A percentile compares a stretch with the other conserved stretches of the same genome.
Conservation (phyloP, 2,329 filamentous ascomycete genomes). For the Xylariaceae sp. region DNA sequence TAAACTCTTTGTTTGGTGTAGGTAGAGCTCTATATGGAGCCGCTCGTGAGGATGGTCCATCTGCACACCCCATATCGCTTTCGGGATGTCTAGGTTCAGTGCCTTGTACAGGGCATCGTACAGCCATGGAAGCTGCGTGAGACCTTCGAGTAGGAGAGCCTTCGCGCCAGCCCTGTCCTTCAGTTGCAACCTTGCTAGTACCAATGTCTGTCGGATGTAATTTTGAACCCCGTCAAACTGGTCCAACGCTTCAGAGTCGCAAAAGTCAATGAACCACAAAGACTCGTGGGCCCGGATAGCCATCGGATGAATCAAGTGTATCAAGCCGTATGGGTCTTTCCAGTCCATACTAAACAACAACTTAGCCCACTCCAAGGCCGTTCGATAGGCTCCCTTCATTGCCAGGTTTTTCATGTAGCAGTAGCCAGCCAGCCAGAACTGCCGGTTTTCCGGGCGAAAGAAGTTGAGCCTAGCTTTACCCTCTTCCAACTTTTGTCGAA, state of each 20-base stretch:
- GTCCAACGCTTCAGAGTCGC: conserved; percentile 45
- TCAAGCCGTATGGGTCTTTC: conserved; percentile 76
- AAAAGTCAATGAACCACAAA: conserved; percentile 67
- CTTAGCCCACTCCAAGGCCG: conserved; percentile 90
- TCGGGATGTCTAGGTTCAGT: conserved; percentile 71
- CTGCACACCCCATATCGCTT: conserved; percentile 74
- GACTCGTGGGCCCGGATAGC: conserved; percentile 77
- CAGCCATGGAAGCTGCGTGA: conserved; percentile 76
- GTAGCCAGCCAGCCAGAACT: conserved; percentile 86
- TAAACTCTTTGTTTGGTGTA: conserved; percentile 69
- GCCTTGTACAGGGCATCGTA: conserved; percentile 75
- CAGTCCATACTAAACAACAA: conserved; percentile 71
- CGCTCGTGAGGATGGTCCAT: conserved; percentile 60
- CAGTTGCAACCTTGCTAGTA: conserved; percentile 69
- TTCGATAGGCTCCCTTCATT: conserved; percentile 89
- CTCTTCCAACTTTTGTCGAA: conserved; percentile 66
- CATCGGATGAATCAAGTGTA: conserved; percentile 75
- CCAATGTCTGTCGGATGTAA: conserved; percentile 71
- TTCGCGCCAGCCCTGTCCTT: conserved; percentile 62
- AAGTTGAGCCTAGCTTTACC: conserved; percentile 82
- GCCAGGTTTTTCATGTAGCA: conserved; percentile 81
- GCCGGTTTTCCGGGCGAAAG: conserved; percentile 75
- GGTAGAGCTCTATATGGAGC: conserved; percentile 71
- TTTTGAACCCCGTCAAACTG: conserved; percentile 35
- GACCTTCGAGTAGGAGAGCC: conserved; percentile 58